Conservation (phyloP, 176 grass and related monocot genomes). For the Paspalum notatum region DNA sequence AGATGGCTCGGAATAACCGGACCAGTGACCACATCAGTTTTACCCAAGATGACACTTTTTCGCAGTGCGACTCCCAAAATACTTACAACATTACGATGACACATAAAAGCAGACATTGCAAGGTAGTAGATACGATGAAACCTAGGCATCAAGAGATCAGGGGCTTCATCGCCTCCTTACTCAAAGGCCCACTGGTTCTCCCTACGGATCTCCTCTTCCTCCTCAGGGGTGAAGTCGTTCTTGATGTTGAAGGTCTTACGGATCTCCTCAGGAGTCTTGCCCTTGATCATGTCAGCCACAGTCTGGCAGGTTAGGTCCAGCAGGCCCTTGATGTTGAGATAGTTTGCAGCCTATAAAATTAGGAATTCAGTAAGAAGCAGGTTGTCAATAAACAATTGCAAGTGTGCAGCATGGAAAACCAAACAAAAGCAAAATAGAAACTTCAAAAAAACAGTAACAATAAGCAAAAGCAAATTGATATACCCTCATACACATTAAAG, state of each 20-base stretch:
- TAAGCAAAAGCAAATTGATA: neutral
- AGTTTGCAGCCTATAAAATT: constrained; percentile 41
- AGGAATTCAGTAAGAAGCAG: neutral
- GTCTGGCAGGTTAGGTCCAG: constrained; percentile 51
- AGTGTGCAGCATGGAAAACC: neutral
- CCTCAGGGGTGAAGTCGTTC: constrained; percentile 49
- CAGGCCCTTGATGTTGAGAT: constrained; percentile 52
- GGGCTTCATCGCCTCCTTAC: neutral
- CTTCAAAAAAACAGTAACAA: neutral
- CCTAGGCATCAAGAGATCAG: neutral
- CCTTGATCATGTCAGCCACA: constrained; percentile 55
- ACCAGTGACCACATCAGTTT: constrained; percentile 23
- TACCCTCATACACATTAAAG: neutral
- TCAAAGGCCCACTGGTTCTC: constrained; percentile 57
- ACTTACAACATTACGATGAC: constrained; percentile 33
- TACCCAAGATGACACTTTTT: neutral
- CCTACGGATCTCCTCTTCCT: constrained; percentile 57
- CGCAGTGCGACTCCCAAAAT: constrained; percentile 24
- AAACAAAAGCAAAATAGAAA: neutral
- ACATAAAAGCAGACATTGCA: constrained; percentile 33
- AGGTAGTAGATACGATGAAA: constrained; percentile 9
- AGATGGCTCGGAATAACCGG: constrained; percentile 28
- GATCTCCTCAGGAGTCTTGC: constrained; percentile 53
- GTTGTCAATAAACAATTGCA: neutral
- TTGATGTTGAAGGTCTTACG: constrained; percentile 55